These are phyloP conservation scores for Cyclotella sp. DNA, from an alignment of 108 stramenopile genomes.

Conservation along the genomic window DNA sequence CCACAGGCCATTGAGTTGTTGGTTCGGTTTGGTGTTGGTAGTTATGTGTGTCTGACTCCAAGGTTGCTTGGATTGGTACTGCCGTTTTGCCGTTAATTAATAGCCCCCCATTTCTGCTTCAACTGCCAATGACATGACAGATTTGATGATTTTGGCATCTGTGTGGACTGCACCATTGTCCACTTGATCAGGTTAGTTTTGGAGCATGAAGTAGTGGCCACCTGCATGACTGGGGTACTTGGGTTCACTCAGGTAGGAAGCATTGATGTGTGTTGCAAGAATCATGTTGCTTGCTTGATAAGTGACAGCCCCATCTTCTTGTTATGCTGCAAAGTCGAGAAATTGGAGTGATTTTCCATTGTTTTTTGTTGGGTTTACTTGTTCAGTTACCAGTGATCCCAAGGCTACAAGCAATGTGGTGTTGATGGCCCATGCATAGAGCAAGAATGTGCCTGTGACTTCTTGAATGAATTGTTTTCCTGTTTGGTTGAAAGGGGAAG, in stretches of 20 bases:
- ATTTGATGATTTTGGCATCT: constrained; percentile 30
- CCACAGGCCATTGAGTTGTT: too few relatives aligned
- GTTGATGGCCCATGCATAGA: constrained; percentile 57
- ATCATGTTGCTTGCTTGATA: constrained; percentile 49
- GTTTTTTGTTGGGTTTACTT: constrained; percentile 19
- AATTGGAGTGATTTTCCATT: constrained; percentile 31
- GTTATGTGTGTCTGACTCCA: not conserved
- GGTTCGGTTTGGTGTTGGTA: too few relatives aligned
- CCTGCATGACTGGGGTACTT: constrained; percentile 49
- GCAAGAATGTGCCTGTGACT: too few relatives aligned
- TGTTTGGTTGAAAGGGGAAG: constrained; percentile 7
- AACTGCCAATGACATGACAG: constrained; percentile 44
- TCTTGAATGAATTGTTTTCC: constrained; percentile 44
- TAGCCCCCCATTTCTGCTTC: constrained; percentile 57
- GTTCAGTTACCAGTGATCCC: constrained; percentile 2
- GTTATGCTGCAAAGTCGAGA: constrained; percentile 53
- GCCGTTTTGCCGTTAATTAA: constrained; percentile 49
- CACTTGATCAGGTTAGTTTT: not conserved
- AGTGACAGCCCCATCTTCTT: constrained; percentile 19
- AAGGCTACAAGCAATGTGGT: constrained; percentile 21
- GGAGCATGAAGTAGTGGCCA: constrained; percentile 36
- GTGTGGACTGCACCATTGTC: constrained; percentile 44
- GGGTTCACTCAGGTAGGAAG: constrained; percentile 38
- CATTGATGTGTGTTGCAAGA: constrained; percentile 26
- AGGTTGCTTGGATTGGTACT: constrained; percentile 16